Percentiles rank a stretch among this genome's conserved stretches.
Evolutionary conservation across 768 basidiomycete species (phyloP).

Genomic region (Suillus americanus): DNA sequence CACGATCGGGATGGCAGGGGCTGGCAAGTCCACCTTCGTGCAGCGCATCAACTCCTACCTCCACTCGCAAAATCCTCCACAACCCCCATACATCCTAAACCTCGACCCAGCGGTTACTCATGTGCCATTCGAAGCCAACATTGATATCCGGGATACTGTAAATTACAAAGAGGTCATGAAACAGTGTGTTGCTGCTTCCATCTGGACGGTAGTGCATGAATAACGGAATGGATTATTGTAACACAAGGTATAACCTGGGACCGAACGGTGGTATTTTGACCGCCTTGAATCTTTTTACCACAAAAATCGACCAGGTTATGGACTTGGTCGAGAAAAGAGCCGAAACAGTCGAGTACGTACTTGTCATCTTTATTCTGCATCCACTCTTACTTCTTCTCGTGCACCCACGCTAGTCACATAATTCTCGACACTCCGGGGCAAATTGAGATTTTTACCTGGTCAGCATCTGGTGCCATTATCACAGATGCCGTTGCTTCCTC

Average conservation of each 20-base stretch:
- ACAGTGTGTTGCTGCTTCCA: conserved; percentile 68
- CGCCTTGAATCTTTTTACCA: conserved; percentile 95
- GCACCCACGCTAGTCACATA: conserved; percentile 64
- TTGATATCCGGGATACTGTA: conserved; percentile 97
- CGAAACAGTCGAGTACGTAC: conserved; percentile 79
- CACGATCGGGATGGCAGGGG: conserved; percentile 95
- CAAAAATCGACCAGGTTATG: conserved; percentile 97
- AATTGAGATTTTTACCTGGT: conserved; percentile 99
- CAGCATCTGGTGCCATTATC: conserved; percentile 97
- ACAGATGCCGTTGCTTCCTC: conserved; percentile 95
- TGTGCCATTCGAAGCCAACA: conserved; percentile 92
- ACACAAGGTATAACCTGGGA: conserved; percentile 88
- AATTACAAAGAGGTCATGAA: conserved; percentile 99
- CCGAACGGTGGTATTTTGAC: conserved; percentile 98
- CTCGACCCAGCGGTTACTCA: conserved; percentile 95
- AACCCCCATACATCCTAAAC: conserved; percentile 94
- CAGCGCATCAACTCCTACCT: conserved; percentile 93
- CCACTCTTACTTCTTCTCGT: background rate
- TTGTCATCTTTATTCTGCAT: background rate
- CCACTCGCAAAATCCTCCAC: conserved; percentile 60
- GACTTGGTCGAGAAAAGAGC: conserved; percentile 88
- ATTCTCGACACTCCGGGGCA: conserved; percentile 98
- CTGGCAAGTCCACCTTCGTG: conserved; percentile 97
- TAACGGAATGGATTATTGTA: conserved; percentile 15
- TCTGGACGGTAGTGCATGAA: conserved; percentile 15